Evolutionary conservation across 2,329 filamentous ascomycete genomes (phyloP).

Genomic region (Sphaerulina populicola): DNA sequence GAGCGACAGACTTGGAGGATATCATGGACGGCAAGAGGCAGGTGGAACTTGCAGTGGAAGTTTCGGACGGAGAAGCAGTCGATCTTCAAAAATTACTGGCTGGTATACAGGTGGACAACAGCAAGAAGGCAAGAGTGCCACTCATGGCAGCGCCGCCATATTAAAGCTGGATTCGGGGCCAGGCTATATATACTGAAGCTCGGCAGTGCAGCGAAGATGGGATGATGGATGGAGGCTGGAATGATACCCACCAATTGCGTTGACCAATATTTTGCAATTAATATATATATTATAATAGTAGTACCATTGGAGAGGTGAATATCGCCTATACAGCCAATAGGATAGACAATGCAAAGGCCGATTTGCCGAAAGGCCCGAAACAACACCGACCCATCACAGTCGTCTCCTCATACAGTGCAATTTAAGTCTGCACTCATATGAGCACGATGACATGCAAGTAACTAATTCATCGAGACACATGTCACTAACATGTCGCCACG

Average conservation of each 20-base stretch:
- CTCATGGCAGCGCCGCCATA: constrained; percentile 15
- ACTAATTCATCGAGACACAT: background rate
- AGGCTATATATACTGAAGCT: no score
- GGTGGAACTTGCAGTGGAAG: constrained; percentile 9
- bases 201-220: no score
- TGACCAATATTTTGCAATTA: no score
- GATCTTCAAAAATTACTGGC: constrained; percentile 12
- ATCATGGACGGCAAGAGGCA: constrained; percentile 19
- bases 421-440: background rate
- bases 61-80: background rate
- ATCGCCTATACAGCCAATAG: no score
- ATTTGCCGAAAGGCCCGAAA: no score
- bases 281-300: no score
- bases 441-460: background rate
- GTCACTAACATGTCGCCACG: background rate
- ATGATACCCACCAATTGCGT: no score
- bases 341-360: no score
- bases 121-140: constrained; percentile 6
- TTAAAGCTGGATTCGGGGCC: background rate
- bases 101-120: constrained; percentile 10
- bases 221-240: no score
- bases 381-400: no score
- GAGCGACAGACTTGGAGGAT: constrained; percentile 19
- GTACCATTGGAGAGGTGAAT: no score
- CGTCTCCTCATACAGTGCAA: no score